Base-by-base conservation (phyloP, 108 stramenopile genomes). In the Bacterosira constricta region DNA sequence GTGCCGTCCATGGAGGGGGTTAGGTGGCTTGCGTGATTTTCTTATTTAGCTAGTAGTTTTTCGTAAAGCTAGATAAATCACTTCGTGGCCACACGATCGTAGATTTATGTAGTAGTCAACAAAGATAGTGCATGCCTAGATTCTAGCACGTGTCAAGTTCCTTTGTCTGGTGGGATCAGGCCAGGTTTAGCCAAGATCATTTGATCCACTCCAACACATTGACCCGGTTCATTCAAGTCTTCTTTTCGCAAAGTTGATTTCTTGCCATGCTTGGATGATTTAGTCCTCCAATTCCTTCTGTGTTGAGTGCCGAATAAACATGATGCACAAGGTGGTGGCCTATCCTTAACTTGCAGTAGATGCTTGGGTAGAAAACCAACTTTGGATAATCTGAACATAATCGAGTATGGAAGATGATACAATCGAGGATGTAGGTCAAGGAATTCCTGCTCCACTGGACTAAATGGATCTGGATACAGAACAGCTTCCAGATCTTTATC, bases 71-170 rank as follows among this genome's bases (percentile, higher is more conserved):
- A n/a, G n/a, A n/a, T n/a, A n/a, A n/a, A n/a, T n/a, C n/a, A n/a
- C n/a, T n/a, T n/a, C n/a, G n/a, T n/a, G n/a, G n/a, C n/a, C n/a
- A n/a, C n/a, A n/a, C n/a, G n/a, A n/a, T n/a, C n/a, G n/a, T n/a
- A n/a, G n/a, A n/a, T n/a, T n/a, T n/a, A n/a, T 55, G 11, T 73
- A 82, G 36, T 88, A 82, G 51, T 88, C 79, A 10, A 84, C 81
- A 70, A 88, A 85, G 55, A 81, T 70, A 2, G 71, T 55, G 3
- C 79, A 79, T 10, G 74, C 78, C 59, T 53, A 67, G 3, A 84
- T 83, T 35, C 81, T 34, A 34, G 63, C 49, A 13, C 46, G 55
- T 0, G 83, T 84, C 0, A 80, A 34, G 30, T 25, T 30, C 4
- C 86, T 47, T 68, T 58, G 36, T 79, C 36, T 49, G 85, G 83